phyloP scores from a whole-genome alignment of 202 grass and related monocot species.

The Brachypodium distachyon region DNA sequence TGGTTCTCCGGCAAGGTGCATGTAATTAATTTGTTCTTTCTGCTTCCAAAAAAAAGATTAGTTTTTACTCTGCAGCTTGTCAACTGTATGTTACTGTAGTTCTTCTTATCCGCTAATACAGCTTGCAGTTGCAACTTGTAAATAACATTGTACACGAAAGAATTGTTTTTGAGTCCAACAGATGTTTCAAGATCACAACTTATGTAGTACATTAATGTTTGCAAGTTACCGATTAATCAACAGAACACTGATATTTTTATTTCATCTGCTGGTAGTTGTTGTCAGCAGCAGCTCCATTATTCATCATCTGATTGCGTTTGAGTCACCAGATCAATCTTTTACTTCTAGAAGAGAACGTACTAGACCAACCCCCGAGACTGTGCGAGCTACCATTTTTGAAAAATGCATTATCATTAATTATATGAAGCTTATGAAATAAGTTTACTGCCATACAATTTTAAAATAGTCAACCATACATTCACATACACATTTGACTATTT shows the following conservation, averaged over 20 bases:
- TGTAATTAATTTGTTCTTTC: neutral
- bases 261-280: neutral
- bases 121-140: neutral
- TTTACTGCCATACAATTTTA: no score
- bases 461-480: no score
- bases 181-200: neutral
- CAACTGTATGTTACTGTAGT: neutral
- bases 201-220: neutral
- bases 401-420: neutral
- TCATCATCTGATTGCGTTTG: neutral
- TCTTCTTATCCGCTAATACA: neutral
- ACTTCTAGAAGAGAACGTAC: neutral
- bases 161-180: neutral
- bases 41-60: no score
- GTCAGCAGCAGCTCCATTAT: neutral
- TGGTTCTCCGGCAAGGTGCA: neutral
- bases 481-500: no score
- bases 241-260: neutral
- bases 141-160: neutral
- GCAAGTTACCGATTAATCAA: neutral
- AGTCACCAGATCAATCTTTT: neutral
- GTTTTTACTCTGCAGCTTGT: neutral
- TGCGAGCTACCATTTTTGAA: neutral
- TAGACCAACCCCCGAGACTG: neutral
- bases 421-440: no score